phyloP scores from a whole-genome alignment of 1,139 yeast species.

The Hyphopichia buzzinii region DNA sequence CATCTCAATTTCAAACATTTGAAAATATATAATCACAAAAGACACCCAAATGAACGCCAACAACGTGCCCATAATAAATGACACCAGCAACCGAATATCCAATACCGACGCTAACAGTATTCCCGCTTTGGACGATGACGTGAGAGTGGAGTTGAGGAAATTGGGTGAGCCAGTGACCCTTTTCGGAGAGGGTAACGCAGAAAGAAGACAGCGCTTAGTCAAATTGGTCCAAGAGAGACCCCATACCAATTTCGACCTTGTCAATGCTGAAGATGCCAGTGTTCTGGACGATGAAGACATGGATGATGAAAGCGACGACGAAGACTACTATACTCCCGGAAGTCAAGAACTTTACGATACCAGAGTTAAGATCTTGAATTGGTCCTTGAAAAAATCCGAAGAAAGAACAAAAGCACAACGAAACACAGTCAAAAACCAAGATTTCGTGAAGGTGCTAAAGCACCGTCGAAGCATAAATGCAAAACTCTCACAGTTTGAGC shows the following conservation, averaged over 20 bases:
- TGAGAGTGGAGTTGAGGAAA: slow-evolving; percentile 44
- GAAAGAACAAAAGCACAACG: slow-evolving; percentile 34
- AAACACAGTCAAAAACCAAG: slow-evolving; percentile 15
- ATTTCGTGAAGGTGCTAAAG: slow-evolving; percentile 30
- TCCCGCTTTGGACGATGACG: slow-evolving; percentile 67
- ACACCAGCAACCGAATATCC: slow-evolving; percentile 8
- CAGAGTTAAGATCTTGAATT: slow-evolving; percentile 50
- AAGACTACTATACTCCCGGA: slow-evolving; percentile 86
- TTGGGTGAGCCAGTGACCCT: slow-evolving; percentile 59
- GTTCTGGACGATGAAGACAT: slow-evolving; percentile 24
- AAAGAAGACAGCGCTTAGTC: slow-evolving; percentile 56
- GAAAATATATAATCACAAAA: no score
- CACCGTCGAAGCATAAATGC: slow-evolving; percentile 47
- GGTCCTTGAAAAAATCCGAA: slow-evolving; percentile 48
- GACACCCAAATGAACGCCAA: slow-evolving; percentile 23
- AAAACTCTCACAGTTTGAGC: slow-evolving; percentile 36
- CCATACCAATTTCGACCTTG: slow-evolving; percentile 5
- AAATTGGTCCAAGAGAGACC: slow-evolving; percentile 19
- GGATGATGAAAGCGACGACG: slow-evolving; percentile 52
- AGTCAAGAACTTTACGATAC: slow-evolving; percentile 51
- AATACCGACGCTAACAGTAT: slow-evolving; percentile 20
- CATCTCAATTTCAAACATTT: no score
- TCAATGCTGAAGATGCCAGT: slow-evolving; percentile 9
- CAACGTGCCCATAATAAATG: slow-evolving; percentile 25
- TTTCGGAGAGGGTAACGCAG: slow-evolving; percentile 61